Base-by-base conservation (phyloP, 345 rosid genomes). In the Lagerstroemia speciosa region DNA sequence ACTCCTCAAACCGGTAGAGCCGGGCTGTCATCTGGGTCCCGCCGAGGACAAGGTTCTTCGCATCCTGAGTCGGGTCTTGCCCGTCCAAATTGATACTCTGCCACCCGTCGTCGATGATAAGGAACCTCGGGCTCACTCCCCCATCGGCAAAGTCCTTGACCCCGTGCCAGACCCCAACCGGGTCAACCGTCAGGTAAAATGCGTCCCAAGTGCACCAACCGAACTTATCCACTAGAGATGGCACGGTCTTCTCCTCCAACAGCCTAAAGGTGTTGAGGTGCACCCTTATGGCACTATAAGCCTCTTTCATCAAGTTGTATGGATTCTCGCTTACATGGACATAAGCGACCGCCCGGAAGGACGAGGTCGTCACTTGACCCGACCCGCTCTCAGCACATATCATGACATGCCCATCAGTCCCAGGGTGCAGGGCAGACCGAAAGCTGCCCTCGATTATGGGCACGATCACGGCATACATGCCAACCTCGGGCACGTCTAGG, bases 191-290 rank as follows among this genome's bases (percentile, higher is more conserved):
- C 27, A 93, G 81, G 78, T 89, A 93, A 66, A 90, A 86, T 8
- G 97, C 92, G 75, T 93, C 97, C 98, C 97, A 93, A 52, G 98
- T 93, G 78, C 98, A 93, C 97, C 97, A 90, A 32, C 98, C 98
- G 40, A 93, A 93, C 80, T 90, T 90, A 66, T 90, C 82, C 12
- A 80, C 73, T 31, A 90, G 71, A 6, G 80, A 65, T 2, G 96
- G 93, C 19, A 64, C 80, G 24, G 45, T 72, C 77, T 90, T 93
- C 84, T 89, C 98, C 78, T 89, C 98, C 53, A 89, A 31, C 38
- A 90, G 88, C 85, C 78, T 84, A 69, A 93, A 93, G 24, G 92
- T 89, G 67, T 86, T 86, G 65, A 93, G 87, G 76, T 90, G 82
- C 40, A 89, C 90, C 68, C 96, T 80, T 66, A 90, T 65, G 43